phyloP scores from a whole-genome alignment of 2,329 filamentous ascomycete species.

The Pseudocercospora musae region DNA sequence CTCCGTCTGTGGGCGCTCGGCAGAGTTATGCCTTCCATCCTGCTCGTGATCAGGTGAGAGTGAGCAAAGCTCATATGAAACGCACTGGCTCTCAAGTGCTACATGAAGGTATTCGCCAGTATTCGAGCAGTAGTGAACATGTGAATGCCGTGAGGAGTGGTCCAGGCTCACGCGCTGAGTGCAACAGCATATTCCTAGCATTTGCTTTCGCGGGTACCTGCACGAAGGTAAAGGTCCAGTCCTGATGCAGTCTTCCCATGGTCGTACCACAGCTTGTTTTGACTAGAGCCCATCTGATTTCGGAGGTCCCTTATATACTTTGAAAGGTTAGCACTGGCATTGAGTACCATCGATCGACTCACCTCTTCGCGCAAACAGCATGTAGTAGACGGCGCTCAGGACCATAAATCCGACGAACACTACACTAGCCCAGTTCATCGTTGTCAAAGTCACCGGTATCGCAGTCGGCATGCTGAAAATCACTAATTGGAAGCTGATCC shows the following conservation, averaged over 20 bases:
- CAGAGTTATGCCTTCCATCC: background rate
- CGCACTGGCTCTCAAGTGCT: no score
- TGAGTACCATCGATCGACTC: background rate
- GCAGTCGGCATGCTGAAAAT: conserved; percentile 55
- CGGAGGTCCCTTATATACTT: background rate
- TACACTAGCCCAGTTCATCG: conserved; percentile 56
- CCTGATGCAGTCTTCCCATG: no score
- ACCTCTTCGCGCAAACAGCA: conserved; percentile 15
- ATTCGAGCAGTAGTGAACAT: no score
- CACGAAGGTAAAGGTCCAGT: no score
- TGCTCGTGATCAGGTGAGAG: background rate
- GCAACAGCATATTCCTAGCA: no score
- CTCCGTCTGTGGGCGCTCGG: background rate
- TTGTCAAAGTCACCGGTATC: conserved; percentile 50
- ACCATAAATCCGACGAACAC: conserved; percentile 54
- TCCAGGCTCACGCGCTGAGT: no score
- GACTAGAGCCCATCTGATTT: background rate
- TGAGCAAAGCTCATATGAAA: no score
- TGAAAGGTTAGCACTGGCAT: background rate
- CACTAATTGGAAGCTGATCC: conserved; percentile 31
- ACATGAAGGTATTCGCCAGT: no score
- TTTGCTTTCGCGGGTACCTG: no score
- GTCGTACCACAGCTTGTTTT: background rate
- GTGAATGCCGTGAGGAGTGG: no score
- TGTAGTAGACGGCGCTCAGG: conserved; percentile 4